These are phyloP conservation scores for Pseudocercospora crystallina DNA, from an alignment of 2,329 filamentous ascomycete genomes.

Conservation along the genomic window DNA sequence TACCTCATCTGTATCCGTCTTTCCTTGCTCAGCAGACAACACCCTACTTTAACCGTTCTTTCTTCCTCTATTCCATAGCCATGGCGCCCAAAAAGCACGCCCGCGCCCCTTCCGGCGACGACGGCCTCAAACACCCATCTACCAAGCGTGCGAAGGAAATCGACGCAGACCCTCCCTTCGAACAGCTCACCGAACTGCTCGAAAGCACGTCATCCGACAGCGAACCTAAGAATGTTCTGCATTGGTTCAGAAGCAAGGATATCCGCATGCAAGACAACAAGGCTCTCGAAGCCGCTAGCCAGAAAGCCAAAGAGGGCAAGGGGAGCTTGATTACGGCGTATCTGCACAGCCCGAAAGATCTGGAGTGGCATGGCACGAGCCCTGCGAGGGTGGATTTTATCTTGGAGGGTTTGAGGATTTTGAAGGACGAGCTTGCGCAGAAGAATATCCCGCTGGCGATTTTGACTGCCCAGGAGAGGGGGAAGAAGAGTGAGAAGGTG, in stretches of 20 bases:
- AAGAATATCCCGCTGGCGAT: slow-evolving; percentile 52
- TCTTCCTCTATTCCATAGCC: not conserved
- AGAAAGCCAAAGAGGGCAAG: slow-evolving; percentile 46
- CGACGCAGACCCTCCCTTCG: slow-evolving; percentile 46
- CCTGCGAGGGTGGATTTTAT: slow-evolving; percentile 52
- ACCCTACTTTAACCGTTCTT: not conserved
- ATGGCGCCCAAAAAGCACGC: slow-evolving; percentile 25
- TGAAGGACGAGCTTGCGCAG: slow-evolving; percentile 49
- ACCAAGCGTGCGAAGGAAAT: slow-evolving; percentile 53
- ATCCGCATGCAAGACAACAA: slow-evolving; percentile 52
- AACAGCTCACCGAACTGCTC: slow-evolving; percentile 42
- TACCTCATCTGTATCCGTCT: not conserved
- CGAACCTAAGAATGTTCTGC: slow-evolving; percentile 44
- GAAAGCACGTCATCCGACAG: slow-evolving; percentile 40
- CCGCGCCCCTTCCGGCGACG: slow-evolving; percentile 20
- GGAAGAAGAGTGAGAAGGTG: slow-evolving; percentile 43
- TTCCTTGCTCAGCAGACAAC: not conserved
- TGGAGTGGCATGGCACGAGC: slow-evolving; percentile 53
- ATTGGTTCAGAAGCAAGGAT: slow-evolving; percentile 56
- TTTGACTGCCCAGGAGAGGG: slow-evolving; percentile 43
- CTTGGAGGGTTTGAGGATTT: slow-evolving; percentile 43
- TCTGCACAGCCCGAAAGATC: slow-evolving; percentile 48
- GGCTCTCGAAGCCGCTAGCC: slow-evolving; percentile 47
- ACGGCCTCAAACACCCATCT: slow-evolving; percentile 43
- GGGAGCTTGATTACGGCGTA: slow-evolving; percentile 48